Percentiles rank a stretch among this genome's conserved stretches.
Evolutionary conservation across 2,329 filamentous ascomycete genomes (phyloP).

Genomic region (Chaetomiaceae sp.): DNA sequence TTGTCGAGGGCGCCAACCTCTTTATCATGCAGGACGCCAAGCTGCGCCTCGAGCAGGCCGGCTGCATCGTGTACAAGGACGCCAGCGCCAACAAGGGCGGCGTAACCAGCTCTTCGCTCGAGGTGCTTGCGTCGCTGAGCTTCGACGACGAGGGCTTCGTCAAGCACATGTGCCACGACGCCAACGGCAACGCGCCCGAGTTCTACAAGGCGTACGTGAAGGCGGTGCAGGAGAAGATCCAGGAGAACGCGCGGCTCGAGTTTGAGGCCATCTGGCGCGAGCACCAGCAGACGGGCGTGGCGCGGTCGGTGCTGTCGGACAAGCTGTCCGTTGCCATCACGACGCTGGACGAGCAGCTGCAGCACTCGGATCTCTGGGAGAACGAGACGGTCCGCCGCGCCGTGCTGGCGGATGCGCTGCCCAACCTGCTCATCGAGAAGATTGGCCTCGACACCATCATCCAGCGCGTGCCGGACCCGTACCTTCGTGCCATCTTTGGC

Average conservation of each 20-base stretch:
- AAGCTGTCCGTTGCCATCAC: conserved; percentile 89
- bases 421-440: conserved; percentile 77
- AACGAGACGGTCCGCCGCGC: conserved; percentile 72
- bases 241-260: conserved; percentile 85
- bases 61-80: conserved; percentile 94
- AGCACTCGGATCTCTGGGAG: conserved; percentile 87
- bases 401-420: conserved; percentile 80
- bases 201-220: conserved; percentile 95
- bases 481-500: conserved; percentile 92
- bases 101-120: conserved; percentile 93
- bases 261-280: conserved; percentile 99
- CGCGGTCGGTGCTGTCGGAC: conserved; percentile 86
- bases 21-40: conserved; percentile 99
- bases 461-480: conserved; percentile 81
- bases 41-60: conserved; percentile 89
- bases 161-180: conserved; percentile 87
- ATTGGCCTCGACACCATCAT: conserved; percentile 88
- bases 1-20: conserved; percentile 95
- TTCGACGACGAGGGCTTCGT: conserved; percentile 89
- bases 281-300: conserved; percentile 71
- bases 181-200: conserved; percentile 65
- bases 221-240: conserved; percentile 84
- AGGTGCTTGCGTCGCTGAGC: conserved; percentile 88
- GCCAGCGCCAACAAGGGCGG: conserved; percentile 98
- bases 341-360: conserved; percentile 92